Conservation (phyloP, 2,329 filamentous ascomycete species). For the Leptographium radiaticola region DNA sequence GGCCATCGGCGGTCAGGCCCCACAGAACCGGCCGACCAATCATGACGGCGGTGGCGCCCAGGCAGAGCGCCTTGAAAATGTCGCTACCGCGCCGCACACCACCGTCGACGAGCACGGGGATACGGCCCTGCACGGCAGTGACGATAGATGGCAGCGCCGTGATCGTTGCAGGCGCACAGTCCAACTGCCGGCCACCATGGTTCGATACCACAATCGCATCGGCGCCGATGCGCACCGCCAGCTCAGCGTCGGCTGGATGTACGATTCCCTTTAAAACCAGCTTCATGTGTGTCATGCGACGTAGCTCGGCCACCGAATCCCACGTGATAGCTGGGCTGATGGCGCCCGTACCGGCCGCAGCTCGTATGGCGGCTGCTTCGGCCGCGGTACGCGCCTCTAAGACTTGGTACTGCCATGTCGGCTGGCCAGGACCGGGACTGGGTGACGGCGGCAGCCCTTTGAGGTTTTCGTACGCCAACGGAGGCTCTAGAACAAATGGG, state of each 20-base stretch:
- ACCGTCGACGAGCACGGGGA: slow-evolving; percentile 32
- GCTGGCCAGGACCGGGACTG: neutral
- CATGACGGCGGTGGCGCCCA: slow-evolving; percentile 35
- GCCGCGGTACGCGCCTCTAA: neutral
- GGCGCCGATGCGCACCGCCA: slow-evolving; percentile 4
- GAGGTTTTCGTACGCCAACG: neutral
- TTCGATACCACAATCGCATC: slow-evolving; percentile 28
- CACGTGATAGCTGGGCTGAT: neutral
- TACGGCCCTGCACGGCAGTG: slow-evolving; percentile 29
- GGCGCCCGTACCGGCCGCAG: neutral
- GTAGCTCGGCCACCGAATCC: neutral
- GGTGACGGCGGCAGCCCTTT: neutral
- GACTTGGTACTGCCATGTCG: neutral
- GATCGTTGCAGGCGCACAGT: slow-evolving; percentile 29
- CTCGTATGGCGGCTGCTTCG: neutral
- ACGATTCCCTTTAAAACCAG: slow-evolving; percentile 22
- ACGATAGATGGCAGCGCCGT: slow-evolving; percentile 30
- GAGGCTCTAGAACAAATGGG: neutral
- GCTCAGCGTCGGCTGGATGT: slow-evolving; percentile 14
- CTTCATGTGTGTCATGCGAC: neutral
- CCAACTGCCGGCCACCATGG: slow-evolving; percentile 34
- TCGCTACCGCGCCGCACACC: slow-evolving; percentile 35
- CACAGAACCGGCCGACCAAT: slow-evolving; percentile 33
- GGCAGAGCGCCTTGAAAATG: slow-evolving; percentile 38
- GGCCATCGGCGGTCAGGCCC: slow-evolving; percentile 22